Percentiles rank a stretch among this genome's conserved stretches.
phyloP scores from a whole-genome alignment of 345 rosid genomes.

The Aurinia saxatilis region DNA sequence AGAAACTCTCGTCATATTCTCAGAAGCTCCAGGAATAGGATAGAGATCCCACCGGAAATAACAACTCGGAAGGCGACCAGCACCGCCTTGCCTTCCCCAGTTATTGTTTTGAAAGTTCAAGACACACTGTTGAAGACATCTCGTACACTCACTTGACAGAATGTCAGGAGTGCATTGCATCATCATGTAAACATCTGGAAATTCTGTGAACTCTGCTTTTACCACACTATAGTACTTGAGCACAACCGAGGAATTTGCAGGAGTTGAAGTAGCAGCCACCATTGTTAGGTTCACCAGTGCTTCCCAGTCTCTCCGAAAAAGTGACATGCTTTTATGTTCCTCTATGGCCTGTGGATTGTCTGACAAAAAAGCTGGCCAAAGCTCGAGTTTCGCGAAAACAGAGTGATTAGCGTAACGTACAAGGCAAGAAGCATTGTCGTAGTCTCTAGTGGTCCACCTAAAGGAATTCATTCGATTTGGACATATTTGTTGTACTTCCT shows the following conservation, averaged over 20 bases:
- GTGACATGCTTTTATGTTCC: neutral
- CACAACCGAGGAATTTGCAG: slow-evolving; percentile 12
- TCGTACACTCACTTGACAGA: slow-evolving; percentile 15
- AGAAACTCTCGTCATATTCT: slow-evolving; percentile 1
- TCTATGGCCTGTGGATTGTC: neutral
- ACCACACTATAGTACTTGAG: slow-evolving; percentile 30
- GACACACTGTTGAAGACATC: slow-evolving; percentile 22
- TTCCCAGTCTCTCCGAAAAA: slow-evolving; percentile 4
- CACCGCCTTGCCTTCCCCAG: slow-evolving; percentile 34
- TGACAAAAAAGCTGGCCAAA: neutral
- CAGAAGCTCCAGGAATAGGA: slow-evolving; percentile 13
- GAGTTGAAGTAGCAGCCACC: neutral
- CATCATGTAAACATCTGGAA: slow-evolving; percentile 20
- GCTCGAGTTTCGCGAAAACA: neutral
- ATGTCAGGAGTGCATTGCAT: slow-evolving; percentile 51
- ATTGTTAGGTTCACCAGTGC: neutral
- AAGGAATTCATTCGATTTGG: neutral
- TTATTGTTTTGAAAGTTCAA: slow-evolving; percentile 15
- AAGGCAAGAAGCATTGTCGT: slow-evolving; percentile 13
- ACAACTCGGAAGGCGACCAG: slow-evolving; percentile 32
- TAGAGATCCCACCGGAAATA: slow-evolving; percentile 40
- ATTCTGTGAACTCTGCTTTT: neutral
- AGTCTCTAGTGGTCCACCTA: slow-evolving; percentile 10
- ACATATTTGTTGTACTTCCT: neutral
- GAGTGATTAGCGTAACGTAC: neutral